Percentiles rank a stretch among this genome's conserved stretches.
phyloP scores from a whole-genome alignment of 352 stramenopile genomes.

The Blastocystis sp. region DNA sequence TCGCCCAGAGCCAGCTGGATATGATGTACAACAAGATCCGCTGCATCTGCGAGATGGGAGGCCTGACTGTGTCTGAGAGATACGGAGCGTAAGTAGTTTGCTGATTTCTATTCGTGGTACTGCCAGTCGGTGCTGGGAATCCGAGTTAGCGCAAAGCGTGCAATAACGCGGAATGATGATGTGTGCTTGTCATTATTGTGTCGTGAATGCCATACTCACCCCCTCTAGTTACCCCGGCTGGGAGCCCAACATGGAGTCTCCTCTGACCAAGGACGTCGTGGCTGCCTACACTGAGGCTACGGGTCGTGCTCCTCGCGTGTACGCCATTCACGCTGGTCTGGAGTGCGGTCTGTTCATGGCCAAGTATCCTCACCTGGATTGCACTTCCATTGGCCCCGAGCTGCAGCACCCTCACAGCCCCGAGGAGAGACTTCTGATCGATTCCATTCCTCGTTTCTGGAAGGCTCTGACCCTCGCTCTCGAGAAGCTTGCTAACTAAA shows the following conservation, averaged over 20 bases:
- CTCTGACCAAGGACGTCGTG: slow-evolving; percentile 72
- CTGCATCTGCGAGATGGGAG: slow-evolving; percentile 60
- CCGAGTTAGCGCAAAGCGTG: slow-evolving; percentile 53
- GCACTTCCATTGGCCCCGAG: slow-evolving; percentile 72
- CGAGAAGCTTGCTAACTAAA: slow-evolving; percentile 68
- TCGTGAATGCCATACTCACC: slow-evolving; percentile 50
- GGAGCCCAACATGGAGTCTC: slow-evolving; percentile 72
- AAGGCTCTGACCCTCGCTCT: slow-evolving; percentile 52
- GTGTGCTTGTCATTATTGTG: slow-evolving; percentile 11
- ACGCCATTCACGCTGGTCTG: slow-evolving; percentile 74
- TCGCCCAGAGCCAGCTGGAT: slow-evolving; percentile 65
- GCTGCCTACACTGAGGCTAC: slow-evolving; percentile 70
- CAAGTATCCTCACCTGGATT: slow-evolving; percentile 73
- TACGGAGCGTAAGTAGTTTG: slow-evolving; percentile 69
- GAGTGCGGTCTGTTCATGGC: slow-evolving; percentile 74
- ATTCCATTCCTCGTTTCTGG: slow-evolving; percentile 62
- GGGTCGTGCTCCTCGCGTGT: slow-evolving; percentile 71
- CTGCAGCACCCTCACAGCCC: slow-evolving; percentile 63
- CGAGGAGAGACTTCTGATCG: slow-evolving; percentile 65
- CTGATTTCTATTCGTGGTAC: slow-evolving; percentile 38
- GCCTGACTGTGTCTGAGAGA: slow-evolving; percentile 64
- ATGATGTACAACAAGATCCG: slow-evolving; percentile 69
- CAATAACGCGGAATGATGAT: background rate
- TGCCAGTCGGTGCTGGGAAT: slow-evolving; percentile 41
- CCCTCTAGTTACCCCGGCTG: slow-evolving; percentile 73